A percentile compares a stretch with the other conserved stretches of the same genome.
Evolutionary conservation across 2,329 filamentous ascomycete genomes (phyloP).

Genomic region (Canariomyces notabilis): DNA sequence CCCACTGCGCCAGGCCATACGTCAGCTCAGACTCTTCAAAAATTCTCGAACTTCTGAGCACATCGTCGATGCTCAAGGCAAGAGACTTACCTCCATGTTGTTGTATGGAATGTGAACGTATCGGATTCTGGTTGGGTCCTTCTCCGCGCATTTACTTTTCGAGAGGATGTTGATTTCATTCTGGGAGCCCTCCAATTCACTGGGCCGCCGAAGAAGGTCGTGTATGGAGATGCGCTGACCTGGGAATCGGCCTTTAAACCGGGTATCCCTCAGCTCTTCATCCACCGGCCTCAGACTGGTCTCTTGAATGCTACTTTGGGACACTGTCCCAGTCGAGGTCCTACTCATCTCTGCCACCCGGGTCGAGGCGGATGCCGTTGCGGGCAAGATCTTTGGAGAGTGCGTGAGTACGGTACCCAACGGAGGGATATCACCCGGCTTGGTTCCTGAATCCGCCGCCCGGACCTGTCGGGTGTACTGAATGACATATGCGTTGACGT

Average conservation of each 20-base stretch:
- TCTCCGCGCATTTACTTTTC: slow-evolving; percentile 1
- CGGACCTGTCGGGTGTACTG: slow-evolving; percentile 7
- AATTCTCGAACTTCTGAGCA: no score
- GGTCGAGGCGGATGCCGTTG: no score
- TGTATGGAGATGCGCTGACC: slow-evolving; percentile 13
- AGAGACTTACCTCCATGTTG: slow-evolving; percentile 14
- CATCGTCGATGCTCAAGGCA: not conserved
- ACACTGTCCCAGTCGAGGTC: no score
- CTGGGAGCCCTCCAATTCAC: no score
- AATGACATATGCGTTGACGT: slow-evolving; percentile 20
- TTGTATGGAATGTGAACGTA: slow-evolving; percentile 20
- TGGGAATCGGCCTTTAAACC: slow-evolving; percentile 14
- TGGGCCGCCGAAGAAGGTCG: no score
- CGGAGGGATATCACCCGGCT: no score
- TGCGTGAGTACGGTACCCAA: no score
- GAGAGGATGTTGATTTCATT: slow-evolving; percentile 7
- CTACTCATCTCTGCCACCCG: not conserved
- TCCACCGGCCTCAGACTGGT: slow-evolving; percentile 3
- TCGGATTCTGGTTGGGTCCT: slow-evolving; percentile 11
- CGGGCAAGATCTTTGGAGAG: no score
- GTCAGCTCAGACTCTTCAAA: no score
- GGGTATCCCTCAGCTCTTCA: slow-evolving; percentile 1
- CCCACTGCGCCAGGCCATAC: no score
- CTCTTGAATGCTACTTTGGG: not conserved
- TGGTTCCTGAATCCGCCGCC: no score